These are phyloP conservation scores for Trypanosoma avium DNA, from an alignment of 208 protist species.

Conservation along the genomic window DNA sequence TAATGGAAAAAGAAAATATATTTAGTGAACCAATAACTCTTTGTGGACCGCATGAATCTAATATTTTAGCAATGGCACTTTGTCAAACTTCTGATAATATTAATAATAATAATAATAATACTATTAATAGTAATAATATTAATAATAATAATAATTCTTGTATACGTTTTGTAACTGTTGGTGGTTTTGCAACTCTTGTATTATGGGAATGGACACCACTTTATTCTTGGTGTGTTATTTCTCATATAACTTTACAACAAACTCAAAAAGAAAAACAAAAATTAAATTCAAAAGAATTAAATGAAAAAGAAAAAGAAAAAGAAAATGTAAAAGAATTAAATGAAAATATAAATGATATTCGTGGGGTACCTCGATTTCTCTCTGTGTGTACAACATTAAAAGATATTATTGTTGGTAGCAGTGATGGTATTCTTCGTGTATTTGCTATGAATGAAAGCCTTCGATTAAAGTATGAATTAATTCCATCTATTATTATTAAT, in stretches of 20 bases:
- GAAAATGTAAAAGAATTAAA: background rate
- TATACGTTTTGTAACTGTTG: conserved; percentile 59
- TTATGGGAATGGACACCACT: conserved; percentile 42
- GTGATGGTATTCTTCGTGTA: conserved; percentile 53
- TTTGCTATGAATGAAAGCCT: no score
- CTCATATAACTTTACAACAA: conserved; percentile 6
- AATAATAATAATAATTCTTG: no score
- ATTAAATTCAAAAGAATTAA: background rate
- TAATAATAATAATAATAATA: no score
- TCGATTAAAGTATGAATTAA: no score
- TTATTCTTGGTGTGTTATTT: conserved; percentile 30
- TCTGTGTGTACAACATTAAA: conserved; percentile 29
- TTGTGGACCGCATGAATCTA: conserved; percentile 69
- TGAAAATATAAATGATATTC: conserved; percentile 6
- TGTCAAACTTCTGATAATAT: conserved; percentile 11
- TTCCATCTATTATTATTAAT: no score
- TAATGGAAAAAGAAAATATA: background rate
- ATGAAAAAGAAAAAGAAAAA: background rate
- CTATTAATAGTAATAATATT: background rate
- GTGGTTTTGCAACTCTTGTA: conserved; percentile 42
- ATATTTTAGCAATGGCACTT: conserved; percentile 56
- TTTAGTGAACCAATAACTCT: conserved; percentile 34
- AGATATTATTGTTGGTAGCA: conserved; percentile 54
- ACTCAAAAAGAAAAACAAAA: no score
- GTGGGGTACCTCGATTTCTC: conserved; percentile 58